These are phyloP conservation scores for Komagataella mondaviorum DNA, from an alignment of 805 yeast species.

Conservation along the genomic window DNA sequence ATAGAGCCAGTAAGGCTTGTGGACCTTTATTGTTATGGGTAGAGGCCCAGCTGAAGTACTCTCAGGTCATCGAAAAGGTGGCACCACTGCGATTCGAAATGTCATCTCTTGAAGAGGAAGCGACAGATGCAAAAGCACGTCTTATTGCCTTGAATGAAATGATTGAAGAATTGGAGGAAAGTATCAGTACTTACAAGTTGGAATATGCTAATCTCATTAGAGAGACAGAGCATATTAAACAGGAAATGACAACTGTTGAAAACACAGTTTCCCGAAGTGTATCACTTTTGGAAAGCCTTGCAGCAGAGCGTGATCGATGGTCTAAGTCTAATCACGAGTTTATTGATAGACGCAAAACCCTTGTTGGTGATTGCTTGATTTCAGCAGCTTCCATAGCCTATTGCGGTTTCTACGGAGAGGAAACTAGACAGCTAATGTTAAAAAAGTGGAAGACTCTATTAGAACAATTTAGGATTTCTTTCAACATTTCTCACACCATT, in stretches of 20 bases:
- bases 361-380: conserved; percentile 56
- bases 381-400: conserved; percentile 50
- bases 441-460: conserved; percentile 18
- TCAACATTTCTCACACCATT: background rate
- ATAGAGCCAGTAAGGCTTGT: conserved; percentile 89
- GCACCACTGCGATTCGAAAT: conserved; percentile 69
- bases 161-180: conserved; percentile 59
- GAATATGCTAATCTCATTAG: conserved; percentile 65
- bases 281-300: conserved; percentile 45
- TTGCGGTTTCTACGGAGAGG: conserved; percentile 44
- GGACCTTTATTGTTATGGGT: conserved; percentile 90
- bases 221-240: conserved; percentile 62
- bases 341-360: conserved; percentile 23
- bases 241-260: conserved; percentile 53
- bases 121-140: conserved; percentile 52
- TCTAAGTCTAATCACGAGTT: conserved; percentile 38
- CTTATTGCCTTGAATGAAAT: conserved; percentile 67
- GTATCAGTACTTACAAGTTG: conserved; percentile 54
- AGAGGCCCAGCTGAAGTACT: conserved; percentile 72
- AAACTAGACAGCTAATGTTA: conserved; percentile 22
- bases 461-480: conserved; percentile 4
- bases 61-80: conserved; percentile 53
- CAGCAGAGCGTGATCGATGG: conserved; percentile 69
- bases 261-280: conserved; percentile 49
- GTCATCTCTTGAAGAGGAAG: conserved; percentile 38